Evolutionary conservation across 2,329 filamentous ascomycete genomes (phyloP).

Genomic region (Lachnellula occidentalis): DNA sequence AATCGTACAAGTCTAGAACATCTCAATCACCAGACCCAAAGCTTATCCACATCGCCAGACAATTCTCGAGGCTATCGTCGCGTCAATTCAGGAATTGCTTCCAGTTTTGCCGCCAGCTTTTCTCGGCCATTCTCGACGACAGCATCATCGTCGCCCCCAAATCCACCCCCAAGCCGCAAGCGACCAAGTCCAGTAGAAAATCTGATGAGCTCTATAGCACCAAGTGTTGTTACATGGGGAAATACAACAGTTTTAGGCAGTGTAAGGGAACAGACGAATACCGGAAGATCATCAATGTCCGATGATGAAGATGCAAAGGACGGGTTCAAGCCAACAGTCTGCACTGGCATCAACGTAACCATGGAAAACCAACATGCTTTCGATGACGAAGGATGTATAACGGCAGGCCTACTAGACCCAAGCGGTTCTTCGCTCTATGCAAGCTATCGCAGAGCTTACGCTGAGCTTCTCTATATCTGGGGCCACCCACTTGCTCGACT

Average conservation of each 20-base stretch:
- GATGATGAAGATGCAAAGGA: slow-evolving; percentile 25
- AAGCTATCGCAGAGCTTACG: slow-evolving; percentile 60
- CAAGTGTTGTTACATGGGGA: slow-evolving; percentile 35
- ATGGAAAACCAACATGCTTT: slow-evolving; percentile 60
- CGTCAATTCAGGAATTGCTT: slow-evolving; percentile 49
- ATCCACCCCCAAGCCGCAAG: slow-evolving; percentile 42
- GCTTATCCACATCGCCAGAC: slow-evolving; percentile 55
- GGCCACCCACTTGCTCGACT: slow-evolving; percentile 55
- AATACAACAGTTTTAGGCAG: slow-evolving; percentile 34
- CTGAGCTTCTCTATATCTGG: slow-evolving; percentile 66
- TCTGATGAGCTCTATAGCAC: slow-evolving; percentile 49
- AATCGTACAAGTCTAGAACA: slow-evolving; percentile 44
- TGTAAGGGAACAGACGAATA: slow-evolving; percentile 27
- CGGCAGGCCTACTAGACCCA: slow-evolving; percentile 51
- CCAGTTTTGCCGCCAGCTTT: slow-evolving; percentile 51
- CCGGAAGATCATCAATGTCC: slow-evolving; percentile 24
- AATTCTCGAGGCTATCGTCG: slow-evolving; percentile 45
- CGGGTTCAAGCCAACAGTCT: slow-evolving; percentile 19
- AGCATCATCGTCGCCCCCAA: slow-evolving; percentile 40
- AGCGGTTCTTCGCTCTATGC: slow-evolving; percentile 43
- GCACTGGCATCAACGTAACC: slow-evolving; percentile 36
- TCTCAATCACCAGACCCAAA: slow-evolving; percentile 42
- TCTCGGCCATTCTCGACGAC: slow-evolving; percentile 35
- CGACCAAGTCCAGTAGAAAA: slow-evolving; percentile 57
- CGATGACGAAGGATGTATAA: slow-evolving; percentile 63